Evolutionary conservation across 768 basidiomycete species (phyloP).

Genomic region (Lactarius sanguifluus): DNA sequence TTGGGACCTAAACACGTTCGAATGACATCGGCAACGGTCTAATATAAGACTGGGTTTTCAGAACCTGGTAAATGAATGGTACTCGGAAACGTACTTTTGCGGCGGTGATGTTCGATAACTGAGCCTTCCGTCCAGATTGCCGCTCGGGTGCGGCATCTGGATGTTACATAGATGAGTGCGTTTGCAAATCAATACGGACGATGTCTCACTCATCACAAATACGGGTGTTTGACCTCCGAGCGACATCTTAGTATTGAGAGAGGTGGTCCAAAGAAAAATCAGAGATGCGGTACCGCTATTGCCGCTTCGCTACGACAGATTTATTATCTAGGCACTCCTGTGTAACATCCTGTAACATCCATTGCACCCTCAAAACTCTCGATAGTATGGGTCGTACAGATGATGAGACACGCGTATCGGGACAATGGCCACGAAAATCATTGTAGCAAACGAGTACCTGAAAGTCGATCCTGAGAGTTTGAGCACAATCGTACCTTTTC

Average conservation of each 20-base stretch:
- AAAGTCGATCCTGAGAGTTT: constrained; percentile 14
- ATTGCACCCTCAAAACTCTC: neutral
- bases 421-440: neutral
- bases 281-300: neutral
- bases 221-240: constrained; percentile 66
- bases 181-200: neutral
- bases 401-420: too few relatives aligned
- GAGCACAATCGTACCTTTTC: constrained; percentile 17
- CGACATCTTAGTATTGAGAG: constrained; percentile 32
- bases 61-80: constrained; percentile 5
- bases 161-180: constrained; percentile 15
- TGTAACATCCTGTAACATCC: too few relatives aligned
- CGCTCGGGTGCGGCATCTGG: constrained; percentile 91
- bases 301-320: neutral
- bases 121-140: constrained; percentile 92
- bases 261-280: neutral
- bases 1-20: constrained; percentile 96
- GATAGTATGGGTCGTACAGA: neutral
- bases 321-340: neutral
- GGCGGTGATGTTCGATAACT: constrained; percentile 94
- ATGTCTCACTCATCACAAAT: constrained; percentile 72
- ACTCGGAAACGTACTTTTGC: constrained; percentile 67
- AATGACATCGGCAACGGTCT: constrained; percentile 99
- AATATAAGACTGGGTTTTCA: constrained; percentile 10
- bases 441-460: constrained; percentile 7